Base-by-base conservation (phyloP, 106 monocot genomes). In the Allium fistulosum region DNA sequence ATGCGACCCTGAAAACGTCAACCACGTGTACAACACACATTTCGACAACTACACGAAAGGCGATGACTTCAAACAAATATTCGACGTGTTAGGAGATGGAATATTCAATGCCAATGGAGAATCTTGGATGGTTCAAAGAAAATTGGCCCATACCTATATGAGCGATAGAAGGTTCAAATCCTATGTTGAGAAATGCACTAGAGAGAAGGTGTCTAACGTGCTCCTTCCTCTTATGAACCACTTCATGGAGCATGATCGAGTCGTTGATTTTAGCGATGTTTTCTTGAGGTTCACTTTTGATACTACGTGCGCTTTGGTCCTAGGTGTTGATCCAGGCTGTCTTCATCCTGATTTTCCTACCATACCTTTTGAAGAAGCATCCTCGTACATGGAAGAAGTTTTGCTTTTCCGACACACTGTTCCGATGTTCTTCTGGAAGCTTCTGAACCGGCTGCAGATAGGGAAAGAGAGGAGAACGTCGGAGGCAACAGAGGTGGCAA, bases 11-110 rank as follows among this genome's bases (percentile, higher is more conserved):
- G 61, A 26, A 11, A 62, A 62, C 27, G 27, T n/a, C 9, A 62
- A 62, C 37, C 61, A 62, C 61, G 10, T 62, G 26, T 62, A 28
- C 61, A 62, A 62, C 10, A 10, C 46, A 26, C 26, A 45, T 61
- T 83, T 87, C 74, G 2, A 51, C 26, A 78, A 80, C 50, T 87
- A 80, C 64, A 77, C 80, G 1, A 87, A 87, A 49, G 86, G 86
- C 27, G 50, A 26, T 4, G 74, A 83, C 4, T 83, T 80, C 74
- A 17, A n/a, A 0, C 77, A 83, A 74, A 80, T 77, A 28, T 82
- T 86, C 66, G 86, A 82, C 46, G n/a, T 82, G 9, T 60, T 79
- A 22, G 82, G 86, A 55, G 71, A 73, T 15, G 83, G 87, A 27
- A 77, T 87, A 62, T 74, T 83, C 72, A 77, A 47, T 60, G 58